Base-by-base conservation (phyloP, 192 early-diverging fungal genomes). In the Borealophlyctis nickersoniae region DNA sequence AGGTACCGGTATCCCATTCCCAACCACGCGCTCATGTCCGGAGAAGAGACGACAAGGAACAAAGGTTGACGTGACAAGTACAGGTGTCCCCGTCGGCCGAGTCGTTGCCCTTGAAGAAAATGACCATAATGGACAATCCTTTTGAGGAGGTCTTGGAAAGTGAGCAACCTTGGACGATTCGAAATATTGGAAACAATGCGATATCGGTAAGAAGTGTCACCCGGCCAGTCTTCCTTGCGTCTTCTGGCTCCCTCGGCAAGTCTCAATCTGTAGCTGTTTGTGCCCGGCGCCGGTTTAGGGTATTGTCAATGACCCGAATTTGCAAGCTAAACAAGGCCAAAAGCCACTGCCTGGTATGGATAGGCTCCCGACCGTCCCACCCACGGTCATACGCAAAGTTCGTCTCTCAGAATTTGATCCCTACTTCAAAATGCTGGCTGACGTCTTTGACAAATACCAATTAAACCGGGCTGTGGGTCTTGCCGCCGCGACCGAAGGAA, bases 361-460 rank as follows among this genome's bases (percentile, higher is more conserved):
- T 27, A 72, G 33, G 4, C 53, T 77, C 56, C 79, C 83, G 11
- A 70, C 79, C 23, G 75, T 87, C 11, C 68, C 83, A 4, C 84
- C 82, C 4, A 81, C 78, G 2, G 62, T 72, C n/a, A 81, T 93
- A 49, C 81, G 84, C 11, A 81, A 83, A 61, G 83, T 95, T 11
- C 84, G 83, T 34, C 57, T 67, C 53, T 67, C 77, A 35, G 95
- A 98, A 62, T 98, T 98, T 81, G 91, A 93, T 54, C 78, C 77
- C 2, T 98, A 98, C 62, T 65, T 92, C 27, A 77, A 82, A 4
- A 77, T 78, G 4, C 84, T 94, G 22, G 70, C 81, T 0, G 86
- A 86, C 4, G 88, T 89, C 0, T 92, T 90, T 64, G 92, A 92
- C 53, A 82, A 83, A 53, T 98, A 93, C 62, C 83, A 86, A 52